Percentiles rank a stretch among this genome's conserved stretches.
Conservation (phyloP, 2,329 filamentous ascomycete genomes). For the Drechmeria coniospora region DNA sequence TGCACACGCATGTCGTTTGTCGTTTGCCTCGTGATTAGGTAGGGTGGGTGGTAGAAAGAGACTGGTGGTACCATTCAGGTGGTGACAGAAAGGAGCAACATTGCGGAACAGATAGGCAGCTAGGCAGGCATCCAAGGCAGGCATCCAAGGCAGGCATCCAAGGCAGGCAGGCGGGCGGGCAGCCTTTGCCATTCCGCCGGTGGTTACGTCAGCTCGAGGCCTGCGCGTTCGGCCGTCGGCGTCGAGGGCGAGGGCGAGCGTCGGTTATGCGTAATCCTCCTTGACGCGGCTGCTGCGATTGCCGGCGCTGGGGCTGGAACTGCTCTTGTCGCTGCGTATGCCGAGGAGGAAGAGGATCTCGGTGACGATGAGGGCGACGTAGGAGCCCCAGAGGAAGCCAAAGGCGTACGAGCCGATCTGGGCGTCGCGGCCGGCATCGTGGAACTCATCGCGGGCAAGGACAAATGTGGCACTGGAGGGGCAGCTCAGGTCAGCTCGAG, state of each 20-base stretch:
- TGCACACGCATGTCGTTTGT: too few species aligned
- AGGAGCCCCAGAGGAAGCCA: slow-evolving; percentile 63
- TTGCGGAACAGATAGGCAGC: too few species aligned
- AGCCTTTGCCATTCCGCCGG: too few species aligned
- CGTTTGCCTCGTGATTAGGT: too few species aligned
- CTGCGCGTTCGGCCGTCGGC: not conserved
- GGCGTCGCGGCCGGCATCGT: slow-evolving; percentile 36
- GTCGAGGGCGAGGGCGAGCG: not conserved
- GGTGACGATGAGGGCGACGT: slow-evolving; percentile 49
- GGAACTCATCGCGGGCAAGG: slow-evolving; percentile 52
- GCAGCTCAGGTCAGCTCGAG: too few species aligned
- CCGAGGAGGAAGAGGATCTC: slow-evolving; percentile 52
- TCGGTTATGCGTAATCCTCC: slow-evolving; percentile 47
- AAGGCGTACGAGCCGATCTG: slow-evolving; percentile 52
- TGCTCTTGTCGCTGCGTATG: slow-evolving; percentile 32
- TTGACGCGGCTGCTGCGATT: slow-evolving; percentile 44
- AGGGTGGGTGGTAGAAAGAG: too few species aligned
- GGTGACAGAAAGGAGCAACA: too few species aligned
- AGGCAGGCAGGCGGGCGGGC: too few species aligned
- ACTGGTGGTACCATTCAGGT: too few species aligned
- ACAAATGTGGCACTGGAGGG: slow-evolving; percentile 43
- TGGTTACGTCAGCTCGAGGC: not conserved
- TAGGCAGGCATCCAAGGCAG: too few species aligned
- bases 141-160: too few species aligned
- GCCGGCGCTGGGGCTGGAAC: slow-evolving; percentile 14